Percentiles rank a stretch among this genome's conserved stretches.
These are phyloP conservation scores for Penicillium sp. DNA, from an alignment of 2,329 filamentous ascomycete species.

Conservation along the genomic window DNA sequence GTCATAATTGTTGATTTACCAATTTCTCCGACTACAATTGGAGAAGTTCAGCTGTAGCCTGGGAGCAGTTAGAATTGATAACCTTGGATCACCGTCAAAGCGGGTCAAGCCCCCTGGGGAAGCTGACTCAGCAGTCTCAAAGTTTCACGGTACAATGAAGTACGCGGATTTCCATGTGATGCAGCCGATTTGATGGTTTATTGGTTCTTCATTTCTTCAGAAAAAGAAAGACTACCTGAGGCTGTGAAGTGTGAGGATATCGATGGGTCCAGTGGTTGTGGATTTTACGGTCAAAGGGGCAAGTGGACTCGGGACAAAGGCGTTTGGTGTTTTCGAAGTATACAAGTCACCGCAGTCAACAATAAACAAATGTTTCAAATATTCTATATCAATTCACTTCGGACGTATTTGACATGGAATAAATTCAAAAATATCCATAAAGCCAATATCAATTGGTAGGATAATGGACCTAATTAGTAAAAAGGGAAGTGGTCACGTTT, in stretches of 20 bases:
- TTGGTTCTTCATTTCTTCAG: background rate
- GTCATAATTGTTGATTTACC: conserved; percentile 17
- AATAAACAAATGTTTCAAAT: background rate
- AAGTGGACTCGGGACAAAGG: too few relatives aligned
- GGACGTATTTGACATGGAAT: too few relatives aligned
- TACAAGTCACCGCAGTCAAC: background rate
- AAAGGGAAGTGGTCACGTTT: background rate
- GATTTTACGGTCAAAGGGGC: too few relatives aligned
- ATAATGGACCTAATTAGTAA: too few relatives aligned
- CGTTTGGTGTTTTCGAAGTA: too few relatives aligned
- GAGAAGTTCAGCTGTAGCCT: background rate
- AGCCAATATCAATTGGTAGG: too few relatives aligned
- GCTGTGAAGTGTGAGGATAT: background rate
- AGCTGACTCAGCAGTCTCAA: conserved; percentile 26
- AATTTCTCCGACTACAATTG: background rate
- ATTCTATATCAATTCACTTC: too few relatives aligned
- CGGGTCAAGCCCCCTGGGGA: conserved; percentile 4
- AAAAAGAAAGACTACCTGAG: background rate
- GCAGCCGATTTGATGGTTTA: background rate
- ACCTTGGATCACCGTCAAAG: background rate
- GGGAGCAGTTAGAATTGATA: background rate
- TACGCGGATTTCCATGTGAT: conserved; percentile 3
- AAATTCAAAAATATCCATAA: rapidly evolving
- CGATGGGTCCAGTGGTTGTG: background rate
- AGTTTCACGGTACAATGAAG: conserved; percentile 16